Percentiles rank a stretch among this genome's conserved stretches.
These are phyloP conservation scores for Candida gorgasii DNA, from an alignment of 805 yeast genomes.

Conservation along the genomic window DNA sequence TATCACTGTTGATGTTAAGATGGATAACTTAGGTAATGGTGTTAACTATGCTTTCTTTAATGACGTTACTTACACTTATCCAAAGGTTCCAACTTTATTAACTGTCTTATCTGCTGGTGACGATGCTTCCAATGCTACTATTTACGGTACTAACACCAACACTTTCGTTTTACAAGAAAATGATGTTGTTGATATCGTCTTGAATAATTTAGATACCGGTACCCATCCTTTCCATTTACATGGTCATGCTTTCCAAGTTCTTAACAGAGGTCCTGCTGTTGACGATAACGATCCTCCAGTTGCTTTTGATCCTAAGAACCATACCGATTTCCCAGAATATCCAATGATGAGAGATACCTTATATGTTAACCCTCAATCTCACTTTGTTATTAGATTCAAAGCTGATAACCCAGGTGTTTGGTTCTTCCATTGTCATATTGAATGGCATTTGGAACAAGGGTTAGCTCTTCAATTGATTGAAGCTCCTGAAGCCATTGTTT, in stretches of 20 bases:
- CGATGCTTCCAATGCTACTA: conserved; percentile 53
- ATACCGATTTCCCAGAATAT: conserved; percentile 48
- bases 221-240: conserved; percentile 80
- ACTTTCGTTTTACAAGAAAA: conserved; percentile 58
- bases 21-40: conserved; percentile 74
- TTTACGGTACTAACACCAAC: conserved; percentile 75
- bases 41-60: conserved; percentile 77
- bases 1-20: conserved; percentile 57
- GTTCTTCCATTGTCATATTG: conserved; percentile 92
- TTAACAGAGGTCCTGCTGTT: conserved; percentile 51
- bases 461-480: conserved; percentile 71
- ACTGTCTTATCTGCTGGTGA: conserved; percentile 65
- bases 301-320: conserved; percentile 37
- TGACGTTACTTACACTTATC: conserved; percentile 60
- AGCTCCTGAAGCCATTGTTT: conserved; percentile 58
- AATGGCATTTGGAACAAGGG: conserved; percentile 84
- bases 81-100: conserved; percentile 69
- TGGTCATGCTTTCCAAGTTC: conserved; percentile 69
- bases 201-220: conserved; percentile 79
- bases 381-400: conserved; percentile 66
- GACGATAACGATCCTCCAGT: conserved; percentile 57
- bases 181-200: conserved; percentile 71
- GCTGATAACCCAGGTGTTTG: conserved; percentile 93
- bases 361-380: conserved; percentile 65
- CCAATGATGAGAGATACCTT: conserved; percentile 76